Conservation (phyloP, 257 asterid species). For the Gentiana straminea region DNA sequence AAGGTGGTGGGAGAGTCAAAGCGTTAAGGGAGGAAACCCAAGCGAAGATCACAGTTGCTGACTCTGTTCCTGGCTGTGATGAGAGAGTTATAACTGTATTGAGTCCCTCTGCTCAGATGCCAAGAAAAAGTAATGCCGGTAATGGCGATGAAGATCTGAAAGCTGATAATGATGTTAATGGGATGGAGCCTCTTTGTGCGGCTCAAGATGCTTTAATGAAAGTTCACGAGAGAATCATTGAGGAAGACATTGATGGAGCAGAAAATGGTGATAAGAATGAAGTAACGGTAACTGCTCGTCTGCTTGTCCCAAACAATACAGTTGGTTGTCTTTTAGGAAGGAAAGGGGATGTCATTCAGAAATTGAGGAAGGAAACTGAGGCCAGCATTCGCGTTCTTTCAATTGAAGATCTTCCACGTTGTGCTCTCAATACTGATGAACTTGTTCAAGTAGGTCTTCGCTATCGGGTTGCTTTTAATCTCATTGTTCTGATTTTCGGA, state of each 20-base stretch:
- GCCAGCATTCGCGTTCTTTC: conserved; percentile 73
- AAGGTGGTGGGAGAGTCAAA: conserved; percentile 70
- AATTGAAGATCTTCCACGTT: conserved; percentile 51
- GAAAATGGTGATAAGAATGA: conserved; percentile 30
- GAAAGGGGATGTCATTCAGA: conserved; percentile 81
- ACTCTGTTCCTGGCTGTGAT: conserved; percentile 64
- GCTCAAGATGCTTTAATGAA: conserved; percentile 78
- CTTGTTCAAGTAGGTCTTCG: conserved; percentile 52
- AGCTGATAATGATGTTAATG: conserved; percentile 15
- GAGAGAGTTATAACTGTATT: conserved; percentile 54
- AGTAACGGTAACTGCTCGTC: conserved; percentile 51
- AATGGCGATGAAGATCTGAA: conserved; percentile 15
- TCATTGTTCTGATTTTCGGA: no score
- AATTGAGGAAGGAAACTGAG: conserved; percentile 68
- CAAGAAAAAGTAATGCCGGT: conserved; percentile 22
- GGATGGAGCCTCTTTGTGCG: conserved; percentile 52
- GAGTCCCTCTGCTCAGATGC: conserved; percentile 51
- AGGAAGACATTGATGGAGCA: conserved; percentile 44
- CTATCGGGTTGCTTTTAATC: neutral
- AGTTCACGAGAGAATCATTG: conserved; percentile 66
- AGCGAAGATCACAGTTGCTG: conserved; percentile 72
- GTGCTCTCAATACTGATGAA: conserved; percentile 56
- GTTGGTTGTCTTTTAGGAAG: conserved; percentile 73
- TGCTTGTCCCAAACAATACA: conserved; percentile 48
- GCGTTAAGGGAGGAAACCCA: conserved; percentile 72